Evolutionary conservation across 768 basidiomycete species (phyloP), one percentile per base, ranked within the genome.

Genomic region (Calvatia gigantea): DNA sequence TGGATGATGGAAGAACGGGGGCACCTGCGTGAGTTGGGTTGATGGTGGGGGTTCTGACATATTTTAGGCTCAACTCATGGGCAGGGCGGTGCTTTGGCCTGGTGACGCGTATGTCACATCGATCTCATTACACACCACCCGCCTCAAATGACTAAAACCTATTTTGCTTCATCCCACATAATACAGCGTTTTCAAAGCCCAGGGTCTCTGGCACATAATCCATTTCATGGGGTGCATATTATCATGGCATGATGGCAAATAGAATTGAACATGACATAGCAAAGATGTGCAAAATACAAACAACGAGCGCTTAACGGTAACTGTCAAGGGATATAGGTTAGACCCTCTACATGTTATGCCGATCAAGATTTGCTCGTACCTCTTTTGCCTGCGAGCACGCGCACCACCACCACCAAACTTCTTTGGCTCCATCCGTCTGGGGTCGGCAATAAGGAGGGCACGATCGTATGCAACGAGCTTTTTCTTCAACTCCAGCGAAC

Each of bases 361-460:
- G 42, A n/a, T n/a, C 35, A 41, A 41, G 33, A 38, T 56, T 32
- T 14, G 11, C 25, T 66, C 82, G 58, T 60, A 94, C 92, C 88
- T 91, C 83, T 96, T 97, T 81, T 97, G 95, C 76, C 94, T 88
- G 79, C 94, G 91, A 57, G 94, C 94, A 83, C 95, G 92, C 62
- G 95, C 95, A 86, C 95, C 95, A 72, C 80, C 82, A 81, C 95
- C 95, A 83, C 95, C 96, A 72, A 98, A 98, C 78, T 96, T 97
- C 87, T 98, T 98, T 65, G 96, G 96, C 74, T 98, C 96, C 88
- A 90, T 91, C 79, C 96, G 88, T 77, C 97, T 86, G 62, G 93
- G 94, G 71, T 96, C 94, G 54, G 94, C 90, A 62, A 95, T 94
- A 66, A 95, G 74, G 58, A 96, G 76, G 47, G 90, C 85, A 62